Evolutionary conservation across 805 yeast genomes (phyloP).

Genomic region (Nadsonia fulvescens): DNA sequence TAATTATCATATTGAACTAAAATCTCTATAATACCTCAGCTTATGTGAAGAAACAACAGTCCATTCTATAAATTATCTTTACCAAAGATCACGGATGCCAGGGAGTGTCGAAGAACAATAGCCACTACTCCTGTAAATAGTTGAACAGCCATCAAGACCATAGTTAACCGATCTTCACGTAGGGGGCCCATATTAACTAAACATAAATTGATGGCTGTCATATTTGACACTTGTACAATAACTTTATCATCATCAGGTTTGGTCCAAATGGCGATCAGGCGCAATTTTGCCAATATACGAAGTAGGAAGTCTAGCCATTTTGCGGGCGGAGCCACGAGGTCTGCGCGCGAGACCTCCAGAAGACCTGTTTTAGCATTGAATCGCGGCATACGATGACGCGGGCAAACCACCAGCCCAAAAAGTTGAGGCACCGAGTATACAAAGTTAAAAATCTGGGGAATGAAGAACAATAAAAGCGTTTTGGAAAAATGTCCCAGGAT

Average conservation of each 20-base stretch:
- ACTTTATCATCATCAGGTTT: slow-evolving; percentile 14
- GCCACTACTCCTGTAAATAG: slow-evolving; percentile 47
- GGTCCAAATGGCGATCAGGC: slow-evolving; percentile 29
- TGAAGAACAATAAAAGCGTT: slow-evolving; percentile 66
- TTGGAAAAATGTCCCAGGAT: slow-evolving; percentile 92
- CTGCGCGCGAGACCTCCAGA: slow-evolving; percentile 47
- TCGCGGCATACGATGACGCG: slow-evolving; percentile 82
- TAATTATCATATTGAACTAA: too few relatives aligned
- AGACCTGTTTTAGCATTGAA: slow-evolving; percentile 51
- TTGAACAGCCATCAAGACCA: slow-evolving; percentile 41
- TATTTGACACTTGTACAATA: slow-evolving; percentile 42
- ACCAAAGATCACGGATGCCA: slow-evolving; percentile 78
- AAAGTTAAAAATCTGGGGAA: slow-evolving; percentile 86
- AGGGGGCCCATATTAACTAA: slow-evolving; percentile 82
- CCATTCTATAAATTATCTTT: slow-evolving; percentile 47
- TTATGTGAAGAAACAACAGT: too few relatives aligned
- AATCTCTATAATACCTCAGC: too few relatives aligned
- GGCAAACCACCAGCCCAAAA: slow-evolving; percentile 76
- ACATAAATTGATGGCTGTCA: slow-evolving; percentile 72
- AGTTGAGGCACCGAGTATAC: slow-evolving; percentile 84
- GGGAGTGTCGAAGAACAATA: slow-evolving; percentile 56
- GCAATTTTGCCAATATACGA: slow-evolving; percentile 27
- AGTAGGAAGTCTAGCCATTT: slow-evolving; percentile 19
- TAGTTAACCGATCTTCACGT: slow-evolving; percentile 64
- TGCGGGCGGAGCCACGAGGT: slow-evolving; percentile 14